Evolutionary conservation across 352 stramenopile genomes (phyloP).

Genomic region (Elongisporangium undulatum): DNA sequence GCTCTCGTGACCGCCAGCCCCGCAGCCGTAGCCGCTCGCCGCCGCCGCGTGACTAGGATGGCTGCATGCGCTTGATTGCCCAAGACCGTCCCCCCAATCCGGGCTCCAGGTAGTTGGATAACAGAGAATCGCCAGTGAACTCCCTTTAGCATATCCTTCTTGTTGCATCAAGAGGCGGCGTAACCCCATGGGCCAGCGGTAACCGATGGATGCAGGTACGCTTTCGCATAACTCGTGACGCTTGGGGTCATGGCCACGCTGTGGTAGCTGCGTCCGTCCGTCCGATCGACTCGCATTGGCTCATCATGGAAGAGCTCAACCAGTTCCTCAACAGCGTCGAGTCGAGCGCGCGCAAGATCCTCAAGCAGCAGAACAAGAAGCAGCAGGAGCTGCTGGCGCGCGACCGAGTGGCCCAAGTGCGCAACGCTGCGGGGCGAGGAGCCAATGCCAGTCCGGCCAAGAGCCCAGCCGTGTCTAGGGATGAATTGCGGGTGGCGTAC

Average conservation of each 20-base stretch:
- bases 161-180: not conserved
- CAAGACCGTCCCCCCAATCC: not conserved
- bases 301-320: constrained; percentile 62
- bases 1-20: constrained; percentile 39
- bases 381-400: constrained; percentile 51
- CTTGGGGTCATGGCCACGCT: not conserved
- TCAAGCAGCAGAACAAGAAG: constrained; percentile 80
- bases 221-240: not conserved
- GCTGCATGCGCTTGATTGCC: not conserved
- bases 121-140: not conserved
- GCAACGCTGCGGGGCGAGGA: not conserved
- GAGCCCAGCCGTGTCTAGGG: constrained; percentile 28
- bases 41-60: constrained; percentile 1
- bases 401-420: constrained; percentile 36
- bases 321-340: constrained; percentile 81
- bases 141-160: not conserved
- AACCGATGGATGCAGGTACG: not conserved
- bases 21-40: constrained; percentile 41
- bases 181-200: not conserved
- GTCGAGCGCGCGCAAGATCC: constrained; percentile 65
- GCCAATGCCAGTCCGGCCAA: constrained; percentile 1
- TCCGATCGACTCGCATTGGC: not conserved
- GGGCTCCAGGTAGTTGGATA: not conserved
- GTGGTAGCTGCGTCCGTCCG: not conserved
- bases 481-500: constrained; percentile 61